These are phyloP conservation scores for Ceratobasidium theobromae DNA, from an alignment of 1,284 basidiomycete genomes.

Conservation along the genomic window DNA sequence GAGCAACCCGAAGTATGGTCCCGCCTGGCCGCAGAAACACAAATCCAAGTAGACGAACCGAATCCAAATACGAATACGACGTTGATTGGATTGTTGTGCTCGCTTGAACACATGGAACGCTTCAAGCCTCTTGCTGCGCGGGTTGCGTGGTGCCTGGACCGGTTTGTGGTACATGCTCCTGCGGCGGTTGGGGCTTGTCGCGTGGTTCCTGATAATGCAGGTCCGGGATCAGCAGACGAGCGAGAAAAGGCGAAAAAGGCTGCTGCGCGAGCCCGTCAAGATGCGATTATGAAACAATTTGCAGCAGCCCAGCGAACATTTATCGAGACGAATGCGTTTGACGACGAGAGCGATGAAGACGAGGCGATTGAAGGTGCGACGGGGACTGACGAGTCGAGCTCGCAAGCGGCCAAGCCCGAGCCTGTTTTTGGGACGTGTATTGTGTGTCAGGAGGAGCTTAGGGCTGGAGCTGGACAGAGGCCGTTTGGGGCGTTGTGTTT, in stretches of 20 bases:
- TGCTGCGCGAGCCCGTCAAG: slow-evolving; percentile 82
- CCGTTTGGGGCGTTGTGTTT: slow-evolving; percentile 90
- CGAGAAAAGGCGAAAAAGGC: slow-evolving; percentile 69
- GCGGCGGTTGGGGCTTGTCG: slow-evolving; percentile 58
- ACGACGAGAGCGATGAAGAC: slow-evolving; percentile 48
- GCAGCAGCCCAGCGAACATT: slow-evolving; percentile 88
- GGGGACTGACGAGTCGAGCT: slow-evolving; percentile 46
- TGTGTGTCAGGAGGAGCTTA: slow-evolving; percentile 93
- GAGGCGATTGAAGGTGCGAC: slow-evolving; percentile 58
- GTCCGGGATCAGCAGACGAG: slow-evolving; percentile 43
- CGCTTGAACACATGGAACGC: slow-evolving; percentile 70
- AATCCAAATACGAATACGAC: slow-evolving; percentile 43
- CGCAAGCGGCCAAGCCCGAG: slow-evolving; percentile 38
- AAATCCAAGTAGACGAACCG: slow-evolving; percentile 56
- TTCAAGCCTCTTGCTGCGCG: slow-evolving; percentile 71
- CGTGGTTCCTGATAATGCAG: slow-evolving; percentile 40
- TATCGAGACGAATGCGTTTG: slow-evolving; percentile 70
- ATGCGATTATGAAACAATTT: slow-evolving; percentile 90
- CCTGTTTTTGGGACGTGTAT: slow-evolving; percentile 85
- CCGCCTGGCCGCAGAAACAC: slow-evolving; percentile 53
- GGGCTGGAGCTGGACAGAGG: slow-evolving; percentile 52
- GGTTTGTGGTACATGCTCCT: slow-evolving; percentile 57
- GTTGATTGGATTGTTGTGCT: slow-evolving; percentile 71
- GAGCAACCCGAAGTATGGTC: slow-evolving; percentile 68
- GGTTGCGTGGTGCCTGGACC: slow-evolving; percentile 71